Conservation (phyloP, 2,329 filamentous ascomycete species). For the Septoria linicola region DNA sequence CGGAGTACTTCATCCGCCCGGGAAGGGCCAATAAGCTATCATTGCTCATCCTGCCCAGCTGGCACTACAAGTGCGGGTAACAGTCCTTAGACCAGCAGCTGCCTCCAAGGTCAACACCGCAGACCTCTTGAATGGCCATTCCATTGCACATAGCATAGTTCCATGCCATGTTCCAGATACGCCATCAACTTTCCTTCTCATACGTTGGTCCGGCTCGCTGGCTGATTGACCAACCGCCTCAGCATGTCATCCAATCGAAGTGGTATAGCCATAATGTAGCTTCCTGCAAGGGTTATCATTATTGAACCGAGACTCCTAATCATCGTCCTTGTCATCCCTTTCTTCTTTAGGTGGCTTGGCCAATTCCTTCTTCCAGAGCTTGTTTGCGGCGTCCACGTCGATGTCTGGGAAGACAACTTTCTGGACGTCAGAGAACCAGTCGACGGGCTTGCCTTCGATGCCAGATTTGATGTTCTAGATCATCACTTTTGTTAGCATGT, state of each 20-base stretch:
- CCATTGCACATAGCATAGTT: too few species aligned
- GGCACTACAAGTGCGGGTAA: background rate
- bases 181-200: too few species aligned
- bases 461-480: slow-evolving; percentile 94
- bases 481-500: slow-evolving; percentile 10
- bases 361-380: slow-evolving; percentile 66
- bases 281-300: slow-evolving; percentile 8
- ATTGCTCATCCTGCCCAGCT: background rate
- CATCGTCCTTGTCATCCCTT: slow-evolving; percentile 32
- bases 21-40: background rate
- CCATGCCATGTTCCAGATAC: too few species aligned
- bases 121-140: too few species aligned
- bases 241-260: background rate
- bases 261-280: slow-evolving; percentile 8
- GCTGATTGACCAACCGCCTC: too few species aligned
- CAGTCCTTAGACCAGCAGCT: too few species aligned
- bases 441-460: slow-evolving; percentile 84
- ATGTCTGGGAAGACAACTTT: slow-evolving; percentile 82
- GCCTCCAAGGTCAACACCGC: too few species aligned
- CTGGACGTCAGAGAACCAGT: slow-evolving; percentile 94
- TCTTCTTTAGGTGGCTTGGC: slow-evolving; percentile 57
- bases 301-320: slow-evolving; percentile 4
- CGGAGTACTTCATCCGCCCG: slow-evolving; percentile 10
- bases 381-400: slow-evolving; percentile 70
- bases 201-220: too few species aligned